These are phyloP conservation scores for Russula virescens DNA, from an alignment of 768 basidiomycete genomes.

Conservation along the genomic window DNA sequence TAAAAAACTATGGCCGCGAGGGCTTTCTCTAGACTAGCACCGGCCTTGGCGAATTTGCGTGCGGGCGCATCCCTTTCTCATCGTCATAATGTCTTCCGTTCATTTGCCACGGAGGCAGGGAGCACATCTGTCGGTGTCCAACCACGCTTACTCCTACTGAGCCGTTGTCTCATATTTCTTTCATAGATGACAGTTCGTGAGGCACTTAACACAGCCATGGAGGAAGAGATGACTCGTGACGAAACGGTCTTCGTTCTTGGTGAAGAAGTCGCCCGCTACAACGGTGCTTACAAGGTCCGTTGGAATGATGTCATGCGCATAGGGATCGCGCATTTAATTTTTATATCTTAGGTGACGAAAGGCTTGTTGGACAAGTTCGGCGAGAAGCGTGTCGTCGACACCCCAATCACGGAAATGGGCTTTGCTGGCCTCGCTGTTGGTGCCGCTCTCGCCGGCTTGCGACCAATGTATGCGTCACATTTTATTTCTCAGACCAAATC, in stretches of 20 bases:
- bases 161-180: slow-evolving; percentile 23
- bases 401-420: slow-evolving; percentile 96
- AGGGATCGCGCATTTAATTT: neutral
- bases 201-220: slow-evolving; percentile 95
- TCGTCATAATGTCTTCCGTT: slow-evolving; percentile 44
- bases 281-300: slow-evolving; percentile 89
- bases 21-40: slow-evolving; percentile 57
- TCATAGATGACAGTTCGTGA: slow-evolving; percentile 95
- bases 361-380: slow-evolving; percentile 99
- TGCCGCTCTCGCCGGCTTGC: slow-evolving; percentile 87
- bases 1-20: slow-evolving; percentile 53
- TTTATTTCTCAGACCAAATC: slow-evolving; percentile 1
- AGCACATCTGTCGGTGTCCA: slow-evolving; percentile 41
- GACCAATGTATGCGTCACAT: slow-evolving; percentile 65
- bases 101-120: slow-evolving; percentile 58
- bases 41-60: slow-evolving; percentile 40
- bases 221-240: slow-evolving; percentile 98
- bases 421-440: slow-evolving; percentile 96
- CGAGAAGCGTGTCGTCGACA: slow-evolving; percentile 96
- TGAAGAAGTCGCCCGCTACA: slow-evolving; percentile 98
- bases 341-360: slow-evolving; percentile 74
- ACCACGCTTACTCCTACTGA: slow-evolving; percentile 31
- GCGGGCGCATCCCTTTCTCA: slow-evolving; percentile 38
- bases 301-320: neutral
- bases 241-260: slow-evolving; percentile 93